These are phyloP conservation scores for Cutaneotrichosporon cutaneum DNA, from an alignment of 1,284 basidiomycete genomes.

Conservation along the genomic window DNA sequence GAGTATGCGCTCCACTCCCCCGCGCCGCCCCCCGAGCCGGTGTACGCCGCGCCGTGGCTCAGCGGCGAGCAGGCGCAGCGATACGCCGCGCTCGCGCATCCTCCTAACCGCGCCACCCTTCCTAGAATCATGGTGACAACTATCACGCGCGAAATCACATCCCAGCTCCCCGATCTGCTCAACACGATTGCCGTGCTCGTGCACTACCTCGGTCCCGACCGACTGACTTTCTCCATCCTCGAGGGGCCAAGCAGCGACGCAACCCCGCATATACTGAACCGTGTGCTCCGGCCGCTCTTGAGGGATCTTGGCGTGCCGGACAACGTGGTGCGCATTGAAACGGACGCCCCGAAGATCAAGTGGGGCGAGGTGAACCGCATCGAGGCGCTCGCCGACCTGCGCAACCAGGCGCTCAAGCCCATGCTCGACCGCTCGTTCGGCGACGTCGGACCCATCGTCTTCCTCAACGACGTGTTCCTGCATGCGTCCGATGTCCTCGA, in stretches of 20 bases:
- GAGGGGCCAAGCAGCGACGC: conserved; percentile 52
- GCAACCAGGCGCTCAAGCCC: conserved; percentile 48
- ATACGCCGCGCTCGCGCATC: conserved; percentile 33
- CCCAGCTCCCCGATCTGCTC: conserved; percentile 50
- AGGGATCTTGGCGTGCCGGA: conserved; percentile 37
- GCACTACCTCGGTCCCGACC: conserved; percentile 40
- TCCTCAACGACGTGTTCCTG: conserved; percentile 53
- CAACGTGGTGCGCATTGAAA: conserved; percentile 34
- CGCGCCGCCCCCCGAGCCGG: conserved; percentile 20
- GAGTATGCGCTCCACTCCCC: conserved; percentile 17
- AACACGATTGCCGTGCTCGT: conserved; percentile 45
- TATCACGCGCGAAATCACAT: conserved; percentile 43
- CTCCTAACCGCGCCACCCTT: conserved; percentile 28
- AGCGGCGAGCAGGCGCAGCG: conserved; percentile 37
- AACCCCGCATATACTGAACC: conserved; percentile 41
- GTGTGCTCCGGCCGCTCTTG: conserved; percentile 43
- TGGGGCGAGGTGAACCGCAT: conserved; percentile 49
- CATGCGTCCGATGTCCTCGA: conserved; percentile 48
- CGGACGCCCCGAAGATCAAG: conserved; percentile 40
- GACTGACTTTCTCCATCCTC: conserved; percentile 45
- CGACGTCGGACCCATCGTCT: conserved; percentile 42
- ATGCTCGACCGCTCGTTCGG: conserved; percentile 17
- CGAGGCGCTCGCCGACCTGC: conserved; percentile 45
- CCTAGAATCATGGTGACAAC: conserved; percentile 47
- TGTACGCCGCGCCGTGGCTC: conserved; percentile 38